Conservation (phyloP, 371 early-diverging fungal species). For the Rozella allomycis region DNA sequence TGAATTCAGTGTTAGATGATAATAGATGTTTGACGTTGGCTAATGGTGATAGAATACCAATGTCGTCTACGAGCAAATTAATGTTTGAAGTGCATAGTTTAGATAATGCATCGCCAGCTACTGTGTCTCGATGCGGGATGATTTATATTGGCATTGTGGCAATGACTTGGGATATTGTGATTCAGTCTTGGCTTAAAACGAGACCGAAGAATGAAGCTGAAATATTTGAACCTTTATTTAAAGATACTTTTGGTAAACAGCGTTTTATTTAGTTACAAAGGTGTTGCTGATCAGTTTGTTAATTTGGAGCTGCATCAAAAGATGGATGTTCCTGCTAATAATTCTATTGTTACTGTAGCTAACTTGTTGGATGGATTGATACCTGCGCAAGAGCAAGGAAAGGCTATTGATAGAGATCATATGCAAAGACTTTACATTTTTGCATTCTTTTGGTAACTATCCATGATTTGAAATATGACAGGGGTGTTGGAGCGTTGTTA, state of each 20-base stretch:
- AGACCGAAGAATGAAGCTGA: conserved; percentile 17
- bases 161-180: conserved; percentile 32
- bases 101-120: conserved; percentile 33
- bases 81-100: conserved; percentile 35
- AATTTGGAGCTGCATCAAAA: conserved; percentile 27
- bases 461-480: too few relatives aligned
- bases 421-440: conserved; percentile 28
- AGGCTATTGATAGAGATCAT: conserved; percentile 16
- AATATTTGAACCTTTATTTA: conserved; percentile 26
- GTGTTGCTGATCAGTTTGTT: conserved; percentile 12
- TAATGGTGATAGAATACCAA: conserved; percentile 40
- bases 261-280: too few relatives aligned
- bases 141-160: conserved; percentile 37
- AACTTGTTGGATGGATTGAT: conserved; percentile 26
- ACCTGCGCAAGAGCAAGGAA: conserved; percentile 11
- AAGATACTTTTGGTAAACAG: conserved; percentile 14
- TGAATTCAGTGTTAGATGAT: conserved; percentile 42
- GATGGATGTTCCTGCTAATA: conserved; percentile 25
- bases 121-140: conserved; percentile 40
- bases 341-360: conserved; percentile 21
- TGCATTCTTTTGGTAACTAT: conserved; percentile 26
- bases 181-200: conserved; percentile 33
- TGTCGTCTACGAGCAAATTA: conserved; percentile 33
- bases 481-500: conserved; percentile 30
- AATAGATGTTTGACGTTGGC: conserved; percentile 41